Evolutionary conservation across 1,284 basidiomycete genomes (phyloP), one percentile per base, ranked within the genome.

Genomic region (Boletus semigastroideus): DNA sequence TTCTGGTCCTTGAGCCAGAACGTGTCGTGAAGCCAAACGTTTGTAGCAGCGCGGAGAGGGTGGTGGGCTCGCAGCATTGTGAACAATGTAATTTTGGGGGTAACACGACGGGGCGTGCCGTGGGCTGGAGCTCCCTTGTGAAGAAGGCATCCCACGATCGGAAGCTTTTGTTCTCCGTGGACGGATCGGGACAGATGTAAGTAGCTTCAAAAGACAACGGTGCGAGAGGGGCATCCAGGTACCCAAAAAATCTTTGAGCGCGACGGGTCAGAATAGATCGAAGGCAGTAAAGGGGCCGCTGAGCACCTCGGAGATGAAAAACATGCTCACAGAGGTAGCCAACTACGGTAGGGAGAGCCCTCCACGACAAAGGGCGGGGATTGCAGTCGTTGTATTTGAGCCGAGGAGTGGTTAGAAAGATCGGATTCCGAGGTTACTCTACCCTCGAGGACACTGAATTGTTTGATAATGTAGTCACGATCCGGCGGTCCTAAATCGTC

Each of bases 241-340:
- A 7, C 49, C 7, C 45, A 46, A 33, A 12, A 50, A 6, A 2
- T 27, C 30, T 17, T 46, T 27, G 28, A 50, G 36, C 27, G 42
- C 60, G 16, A n/a, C 46, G 27, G 25, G 11, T 42, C 34, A 17
- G 53, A 48, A 43, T 52, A 53, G 51, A 67, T 55, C 47, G 20
- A n/a, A n/a, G n/a, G n/a, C n/a, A n/a, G n/a, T n/a, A n/a, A n/a
- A n/a, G n/a, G n/a, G n/a, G n/a, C n/a, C n/a, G n/a, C n/a, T n/a
- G n/a, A n/a, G n/a, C n/a, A n/a, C n/a, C n/a, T n/a, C n/a, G n/a
- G n/a, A n/a, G n/a, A n/a, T n/a, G n/a, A n/a, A n/a, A n/a, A n/a
- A n/a, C n/a, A n/a, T n/a, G n/a, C n/a, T n/a, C n/a, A n/a, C n/a
- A n/a, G n/a, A 9, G 56, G 57, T 9, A 52, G 12, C 50, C 50